Evolutionary conservation across 2,329 filamentous ascomycete genomes (phyloP).

Genomic region (Teratosphaeria zuluensis): DNA sequence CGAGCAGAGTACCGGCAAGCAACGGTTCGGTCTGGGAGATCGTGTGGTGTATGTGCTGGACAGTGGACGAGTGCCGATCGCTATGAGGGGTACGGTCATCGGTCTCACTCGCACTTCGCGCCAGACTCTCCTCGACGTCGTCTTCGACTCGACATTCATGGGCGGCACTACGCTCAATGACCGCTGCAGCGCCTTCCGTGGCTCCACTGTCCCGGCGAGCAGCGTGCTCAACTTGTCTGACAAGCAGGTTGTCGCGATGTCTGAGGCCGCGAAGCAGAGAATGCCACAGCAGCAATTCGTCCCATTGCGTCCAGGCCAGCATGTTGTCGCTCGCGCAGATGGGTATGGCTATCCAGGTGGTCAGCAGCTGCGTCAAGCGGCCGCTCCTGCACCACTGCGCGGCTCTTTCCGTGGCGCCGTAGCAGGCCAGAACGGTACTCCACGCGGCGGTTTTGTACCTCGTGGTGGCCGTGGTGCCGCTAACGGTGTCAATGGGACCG

Average conservation of each 20-base stretch:
- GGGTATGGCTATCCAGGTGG: conserved; percentile 48
- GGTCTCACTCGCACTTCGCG: conserved; percentile 83
- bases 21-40: conserved; percentile 76
- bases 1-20: conserved; percentile 82
- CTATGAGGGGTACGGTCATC: conserved; percentile 83
- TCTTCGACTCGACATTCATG: conserved; percentile 95
- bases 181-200: conserved; percentile 84
- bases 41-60: conserved; percentile 87
- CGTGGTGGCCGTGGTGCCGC: conserved; percentile 28
- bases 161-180: conserved; percentile 86
- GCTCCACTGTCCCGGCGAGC: conserved; percentile 80
- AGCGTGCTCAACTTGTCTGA: conserved; percentile 80
- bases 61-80: conserved; percentile 90
- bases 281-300: conserved; percentile 15
- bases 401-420: conserved; percentile 51
- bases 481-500: conserved; percentile 3
- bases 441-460: conserved; percentile 16
- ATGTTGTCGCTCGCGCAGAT: conserved; percentile 10
- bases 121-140: conserved; percentile 73
- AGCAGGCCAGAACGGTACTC: conserved; percentile 33
- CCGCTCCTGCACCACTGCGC: conserved; percentile 46
- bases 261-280: conserved; percentile 23
- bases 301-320: conserved; percentile 18
- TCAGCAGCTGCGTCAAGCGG: conserved; percentile 50
- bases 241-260: conserved; percentile 63